Base-by-base conservation (phyloP, 352 stramenopile genomes). In the Pythium angustatum region DNA sequence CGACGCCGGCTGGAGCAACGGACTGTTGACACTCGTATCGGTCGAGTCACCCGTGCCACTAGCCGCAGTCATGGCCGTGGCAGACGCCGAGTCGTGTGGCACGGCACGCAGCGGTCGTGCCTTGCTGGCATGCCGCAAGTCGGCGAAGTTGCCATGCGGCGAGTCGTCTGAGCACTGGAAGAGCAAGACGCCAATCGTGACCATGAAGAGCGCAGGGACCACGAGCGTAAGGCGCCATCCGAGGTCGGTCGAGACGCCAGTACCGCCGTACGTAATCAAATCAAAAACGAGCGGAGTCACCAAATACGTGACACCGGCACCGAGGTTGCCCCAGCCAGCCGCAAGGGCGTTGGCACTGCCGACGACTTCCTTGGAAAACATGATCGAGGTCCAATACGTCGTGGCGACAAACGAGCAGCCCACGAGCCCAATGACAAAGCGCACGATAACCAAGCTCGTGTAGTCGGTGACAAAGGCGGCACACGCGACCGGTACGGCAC, bases 391-490 rank as follows among this genome's bases (percentile, higher is more conserved):
- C 95, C 95, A 98, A 70, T 91, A 98, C 63, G 97, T 89, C 41
- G 88, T 98, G 27, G 89, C 88, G 11, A 98, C 91, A 69, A 98
- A 98, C 26, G 89, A 89, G 52, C 81, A 91, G 44, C 94, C 95
- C n/a, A 96, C 88, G 62, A 98, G 67, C 33, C 94, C 96, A 66
- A 98, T 98, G 58, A 97, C 96, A 58, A 98, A 94, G n/a, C 95
- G 88, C 63, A 96, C 73, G 54, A 96, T 58, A 36, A 87, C 69
- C 28, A 98, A 81, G 0, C 70, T 77, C 2, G 66, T 74, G 49
- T 93, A 88, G 66, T 59, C 91, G 24, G 88, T 88, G 1, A 96
- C 88, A 21, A 98, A 73, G 38, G 86, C 88, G 11, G 83, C 93
- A 0, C 77, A 84, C n/a, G 83, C 85, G 26, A 93, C 90, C 0